These are phyloP conservation scores for Suhomyces sp. DNA, from an alignment of 805 yeast genomes.

Conservation along the genomic window DNA sequence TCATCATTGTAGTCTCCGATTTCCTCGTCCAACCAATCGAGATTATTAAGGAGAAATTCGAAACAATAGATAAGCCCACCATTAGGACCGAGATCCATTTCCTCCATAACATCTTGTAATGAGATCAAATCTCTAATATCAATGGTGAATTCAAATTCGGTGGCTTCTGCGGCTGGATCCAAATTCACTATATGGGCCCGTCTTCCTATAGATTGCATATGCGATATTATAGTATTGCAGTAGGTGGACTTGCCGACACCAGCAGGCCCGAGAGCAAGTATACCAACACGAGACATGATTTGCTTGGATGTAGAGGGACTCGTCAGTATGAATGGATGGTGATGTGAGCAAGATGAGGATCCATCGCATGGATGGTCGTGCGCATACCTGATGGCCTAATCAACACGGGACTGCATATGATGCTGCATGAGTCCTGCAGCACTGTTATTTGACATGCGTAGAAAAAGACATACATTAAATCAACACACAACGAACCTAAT, in stretches of 20 bases:
- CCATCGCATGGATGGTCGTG: background rate
- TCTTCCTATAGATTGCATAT: conserved; percentile 88
- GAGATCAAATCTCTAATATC: conserved; percentile 91
- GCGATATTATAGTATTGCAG: conserved; percentile 80
- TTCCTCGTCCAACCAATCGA: conserved; percentile 97
- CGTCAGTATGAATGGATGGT: background rate
- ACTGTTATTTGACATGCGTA: background rate
- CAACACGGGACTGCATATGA: background rate
- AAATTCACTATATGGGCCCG: conserved; percentile 91
- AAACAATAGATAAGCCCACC: conserved; percentile 94
- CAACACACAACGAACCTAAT: too few species aligned
- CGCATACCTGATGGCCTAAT: background rate
- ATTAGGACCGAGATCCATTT: conserved; percentile 88
- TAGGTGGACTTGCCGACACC: conserved; percentile 95
- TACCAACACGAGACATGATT: conserved; percentile 90
- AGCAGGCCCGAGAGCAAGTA: conserved; percentile 92
- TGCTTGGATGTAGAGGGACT: background rate
- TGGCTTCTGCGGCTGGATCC: conserved; percentile 97
- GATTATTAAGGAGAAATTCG: conserved; percentile 80
- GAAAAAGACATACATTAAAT: too few species aligned
- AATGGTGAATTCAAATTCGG: conserved; percentile 84
- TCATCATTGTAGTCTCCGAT: conserved; percentile 96
- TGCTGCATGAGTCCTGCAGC: background rate
- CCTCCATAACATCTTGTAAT: conserved; percentile 93
- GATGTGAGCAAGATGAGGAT: background rate